Evolutionary conservation across 2,329 filamentous ascomycete genomes (phyloP).

Genomic region (Beauveria asiatica): DNA sequence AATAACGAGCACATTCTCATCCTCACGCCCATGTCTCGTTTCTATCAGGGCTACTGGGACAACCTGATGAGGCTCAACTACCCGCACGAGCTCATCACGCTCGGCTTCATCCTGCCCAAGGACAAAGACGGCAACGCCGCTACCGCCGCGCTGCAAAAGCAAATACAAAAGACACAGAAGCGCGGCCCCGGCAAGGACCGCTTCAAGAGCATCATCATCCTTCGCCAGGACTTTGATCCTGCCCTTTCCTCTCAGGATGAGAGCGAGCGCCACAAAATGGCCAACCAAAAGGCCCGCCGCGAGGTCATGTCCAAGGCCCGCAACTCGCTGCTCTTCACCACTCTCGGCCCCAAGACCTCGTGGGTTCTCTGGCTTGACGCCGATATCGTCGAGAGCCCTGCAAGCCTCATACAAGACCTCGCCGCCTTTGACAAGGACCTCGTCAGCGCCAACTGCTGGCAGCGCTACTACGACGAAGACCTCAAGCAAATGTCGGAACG

Average conservation of each 20-base stretch:
- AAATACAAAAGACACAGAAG: slow-evolving; percentile 78
- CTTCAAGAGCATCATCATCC: slow-evolving; percentile 88
- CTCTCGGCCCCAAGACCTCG: slow-evolving; percentile 77
- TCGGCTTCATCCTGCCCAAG: slow-evolving; percentile 94
- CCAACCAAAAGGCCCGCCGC: slow-evolving; percentile 77
- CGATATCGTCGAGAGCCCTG: slow-evolving; percentile 84
- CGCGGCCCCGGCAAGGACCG: slow-evolving; percentile 65
- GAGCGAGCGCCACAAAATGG: slow-evolving; percentile 81
- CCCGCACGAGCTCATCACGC: slow-evolving; percentile 86
- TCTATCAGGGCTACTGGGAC: slow-evolving; percentile 94
- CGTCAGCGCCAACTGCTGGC: slow-evolving; percentile 92
- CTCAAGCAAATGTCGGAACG: slow-evolving; percentile 65
- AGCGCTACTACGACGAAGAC: slow-evolving; percentile 65
- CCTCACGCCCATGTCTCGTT: slow-evolving; percentile 84
- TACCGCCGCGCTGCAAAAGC: slow-evolving; percentile 71
- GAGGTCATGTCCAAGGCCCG: slow-evolving; percentile 88
- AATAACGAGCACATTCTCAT: slow-evolving; percentile 84
- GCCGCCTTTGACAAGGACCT: slow-evolving; percentile 82
- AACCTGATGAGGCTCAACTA: slow-evolving; percentile 79
- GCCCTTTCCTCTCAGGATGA: slow-evolving; percentile 76
- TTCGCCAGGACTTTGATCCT: slow-evolving; percentile 88
- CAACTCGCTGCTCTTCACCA: slow-evolving; percentile 93
- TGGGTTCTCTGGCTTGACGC: slow-evolving; percentile 97
- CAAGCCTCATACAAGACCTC: slow-evolving; percentile 81
- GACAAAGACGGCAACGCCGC: slow-evolving; percentile 86